Conservation (phyloP, 768 basidiomycete genomes). For the Dacryopinax primogenitus region DNA sequence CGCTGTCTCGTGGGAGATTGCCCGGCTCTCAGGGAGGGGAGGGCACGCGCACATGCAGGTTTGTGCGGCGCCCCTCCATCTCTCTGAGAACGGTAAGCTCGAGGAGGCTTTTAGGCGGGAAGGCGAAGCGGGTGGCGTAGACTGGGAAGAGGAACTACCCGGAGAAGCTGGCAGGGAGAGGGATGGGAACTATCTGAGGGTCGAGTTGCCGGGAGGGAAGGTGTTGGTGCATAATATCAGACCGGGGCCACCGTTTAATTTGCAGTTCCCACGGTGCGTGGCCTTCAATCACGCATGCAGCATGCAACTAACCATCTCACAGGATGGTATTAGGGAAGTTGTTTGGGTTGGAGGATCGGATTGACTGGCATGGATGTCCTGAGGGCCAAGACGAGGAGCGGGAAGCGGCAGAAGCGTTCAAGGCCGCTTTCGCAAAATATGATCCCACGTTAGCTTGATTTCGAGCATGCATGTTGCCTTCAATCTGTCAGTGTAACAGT, state of each 20-base stretch:
- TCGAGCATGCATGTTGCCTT: neutral
- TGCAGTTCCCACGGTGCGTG: conserved; percentile 86
- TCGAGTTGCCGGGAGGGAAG: conserved; percentile 76
- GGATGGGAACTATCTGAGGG: conserved; percentile 70
- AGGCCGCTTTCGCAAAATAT: conserved; percentile 63
- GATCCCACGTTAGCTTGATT: conserved; percentile 33
- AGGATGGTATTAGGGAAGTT: conserved; percentile 73
- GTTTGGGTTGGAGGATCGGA: conserved; percentile 59
- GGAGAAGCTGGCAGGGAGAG: conserved; percentile 19
- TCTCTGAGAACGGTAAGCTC: conserved; percentile 41
- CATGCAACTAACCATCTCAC: conserved; percentile 8
- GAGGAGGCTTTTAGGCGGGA: conserved; percentile 61
- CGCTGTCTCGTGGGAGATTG: conserved; percentile 78
- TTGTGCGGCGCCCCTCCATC: conserved; percentile 52
- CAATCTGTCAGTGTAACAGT: neutral
- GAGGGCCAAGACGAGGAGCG: conserved; percentile 75
- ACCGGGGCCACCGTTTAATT: conserved; percentile 61
- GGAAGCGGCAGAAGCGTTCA: conserved; percentile 72
- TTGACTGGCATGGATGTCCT: conserved; percentile 86
- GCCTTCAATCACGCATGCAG: neutral
- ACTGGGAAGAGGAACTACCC: conserved; percentile 54
- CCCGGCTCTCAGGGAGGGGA: conserved; percentile 66
- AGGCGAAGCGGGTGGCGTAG: conserved; percentile 51
- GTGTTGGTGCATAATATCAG: conserved; percentile 79
- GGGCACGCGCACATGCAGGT: conserved; percentile 92